These are phyloP conservation scores for Diaporthe humulicola DNA, from an alignment of 2,329 filamentous ascomycete genomes.

Conservation along the genomic window DNA sequence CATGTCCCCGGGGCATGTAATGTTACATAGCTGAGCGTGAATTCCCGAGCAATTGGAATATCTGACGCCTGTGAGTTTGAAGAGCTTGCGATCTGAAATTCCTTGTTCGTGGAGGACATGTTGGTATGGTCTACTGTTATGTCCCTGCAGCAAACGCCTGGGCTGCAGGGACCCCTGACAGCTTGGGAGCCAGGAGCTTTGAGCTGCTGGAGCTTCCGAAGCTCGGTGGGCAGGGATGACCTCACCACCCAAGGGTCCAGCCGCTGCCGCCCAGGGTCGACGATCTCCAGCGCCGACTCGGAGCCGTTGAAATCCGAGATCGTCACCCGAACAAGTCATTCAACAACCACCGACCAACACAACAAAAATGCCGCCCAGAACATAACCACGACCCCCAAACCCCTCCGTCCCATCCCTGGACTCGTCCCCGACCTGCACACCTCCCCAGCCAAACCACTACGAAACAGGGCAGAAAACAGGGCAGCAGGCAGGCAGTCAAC, in stretches of 20 bases:
- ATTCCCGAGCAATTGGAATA: neutral
- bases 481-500: neutral
- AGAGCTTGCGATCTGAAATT: neutral
- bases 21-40: neutral
- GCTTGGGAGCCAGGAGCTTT: neutral
- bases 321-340: neutral
- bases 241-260: neutral
- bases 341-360: neutral
- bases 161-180: neutral
- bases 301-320: constrained; percentile 23
- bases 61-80: neutral
- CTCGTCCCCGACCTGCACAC: neutral
- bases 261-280: neutral
- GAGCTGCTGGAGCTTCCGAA: constrained; percentile 27
- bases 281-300: constrained; percentile 28
- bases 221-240: constrained; percentile 12
- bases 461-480: neutral
- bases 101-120: neutral
- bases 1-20: constrained; percentile 54
- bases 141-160: constrained; percentile 6
- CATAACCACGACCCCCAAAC: neutral
- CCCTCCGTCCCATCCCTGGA: neutral
- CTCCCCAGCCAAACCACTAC: neutral
- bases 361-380: constrained; percentile 35
- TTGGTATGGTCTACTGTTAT: neutral